Evolutionary conservation across 2,329 filamentous ascomycete genomes (phyloP).

Genomic region (Tolypocladium endophyticum): DNA sequence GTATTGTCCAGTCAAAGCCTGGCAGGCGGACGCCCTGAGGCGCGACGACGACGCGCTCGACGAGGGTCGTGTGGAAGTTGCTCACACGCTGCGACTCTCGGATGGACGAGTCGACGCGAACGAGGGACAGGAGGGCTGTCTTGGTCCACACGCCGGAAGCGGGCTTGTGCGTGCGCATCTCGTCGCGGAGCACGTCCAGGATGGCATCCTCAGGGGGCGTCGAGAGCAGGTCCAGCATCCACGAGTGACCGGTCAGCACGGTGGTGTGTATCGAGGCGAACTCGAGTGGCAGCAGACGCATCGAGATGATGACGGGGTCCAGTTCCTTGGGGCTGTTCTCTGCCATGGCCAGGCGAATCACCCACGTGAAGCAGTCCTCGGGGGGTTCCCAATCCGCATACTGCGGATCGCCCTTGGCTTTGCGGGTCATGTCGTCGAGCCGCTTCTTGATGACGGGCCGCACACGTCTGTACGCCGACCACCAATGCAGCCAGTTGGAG

Average conservation of each 20-base stretch:
- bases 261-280: constrained; percentile 52
- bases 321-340: constrained; percentile 33
- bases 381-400: constrained; percentile 32
- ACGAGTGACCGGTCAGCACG: constrained; percentile 35
- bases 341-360: constrained; percentile 36
- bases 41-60: constrained; percentile 33
- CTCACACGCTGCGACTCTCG: constrained; percentile 41
- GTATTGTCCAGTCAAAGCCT: constrained; percentile 19
- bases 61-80: constrained; percentile 33
- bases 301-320: constrained; percentile 34
- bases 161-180: constrained; percentile 20
- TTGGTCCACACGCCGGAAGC: constrained; percentile 34
- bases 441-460: constrained; percentile 39
- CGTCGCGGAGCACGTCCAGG: constrained; percentile 30
- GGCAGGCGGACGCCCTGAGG: constrained; percentile 31
- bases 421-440: constrained; percentile 32
- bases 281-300: constrained; percentile 42
- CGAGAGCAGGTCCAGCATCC: constrained; percentile 35
- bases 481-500: constrained; percentile 36
- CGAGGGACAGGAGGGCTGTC: constrained; percentile 27
- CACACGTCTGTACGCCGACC: constrained; percentile 25
- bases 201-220: constrained; percentile 22
- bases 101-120: constrained; percentile 39
- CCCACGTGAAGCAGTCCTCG: constrained; percentile 49
- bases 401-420: constrained; percentile 26